Evolutionary conservation across 495 filamentous ascomycete genomes (phyloP), one percentile per base, ranked within the genome.

Genomic region (Aspergillus heteromorphus): DNA sequence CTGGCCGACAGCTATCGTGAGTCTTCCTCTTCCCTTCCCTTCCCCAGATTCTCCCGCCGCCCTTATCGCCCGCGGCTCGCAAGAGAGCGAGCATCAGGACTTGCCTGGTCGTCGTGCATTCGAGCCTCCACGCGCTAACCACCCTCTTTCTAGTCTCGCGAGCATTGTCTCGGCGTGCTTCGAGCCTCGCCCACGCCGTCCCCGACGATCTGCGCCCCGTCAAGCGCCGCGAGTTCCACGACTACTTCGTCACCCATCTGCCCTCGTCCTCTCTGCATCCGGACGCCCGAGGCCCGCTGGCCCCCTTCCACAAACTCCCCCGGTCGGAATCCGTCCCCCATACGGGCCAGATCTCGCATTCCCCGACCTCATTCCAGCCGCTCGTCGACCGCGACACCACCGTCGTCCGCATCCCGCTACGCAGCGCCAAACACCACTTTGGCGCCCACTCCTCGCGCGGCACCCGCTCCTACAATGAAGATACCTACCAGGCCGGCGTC

Each of bases 361-460:
- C 85, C 9, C 84, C 83, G 10, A 73, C 81, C 7, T 73, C 79
- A 64, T 80, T 65, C 75, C 78, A 63, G 38, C 70, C 77, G 56
- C 76, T 83, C 62, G 77, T 81, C 31, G 76, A 75, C 40, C 84
- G 91, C 31, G 91, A 96, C 59, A 85, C 91, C 29, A 96, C 92
- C 0, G 91, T 97, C n/a, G 93, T 98, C 18, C 89, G 93, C n/a
- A 97, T 98, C 58, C 93, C 93, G 0, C 74, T 98, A 18, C 85
- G 85, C 54, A 92, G 85, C 61, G 93, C 93, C 40, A 98, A 97
- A 63, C 92, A 97, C 64, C 93, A 98, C 67, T 98, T 92, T 60
- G 93, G 93, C 18, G 87, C 80, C 19, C 80, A 83, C 9, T 77
- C 85, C 9, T 89, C 88, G 20, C 83, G 93, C 4, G 93, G 93